These are phyloP conservation scores for Trametes elegans DNA, from an alignment of 768 basidiomycete genomes.

Conservation along the genomic window DNA sequence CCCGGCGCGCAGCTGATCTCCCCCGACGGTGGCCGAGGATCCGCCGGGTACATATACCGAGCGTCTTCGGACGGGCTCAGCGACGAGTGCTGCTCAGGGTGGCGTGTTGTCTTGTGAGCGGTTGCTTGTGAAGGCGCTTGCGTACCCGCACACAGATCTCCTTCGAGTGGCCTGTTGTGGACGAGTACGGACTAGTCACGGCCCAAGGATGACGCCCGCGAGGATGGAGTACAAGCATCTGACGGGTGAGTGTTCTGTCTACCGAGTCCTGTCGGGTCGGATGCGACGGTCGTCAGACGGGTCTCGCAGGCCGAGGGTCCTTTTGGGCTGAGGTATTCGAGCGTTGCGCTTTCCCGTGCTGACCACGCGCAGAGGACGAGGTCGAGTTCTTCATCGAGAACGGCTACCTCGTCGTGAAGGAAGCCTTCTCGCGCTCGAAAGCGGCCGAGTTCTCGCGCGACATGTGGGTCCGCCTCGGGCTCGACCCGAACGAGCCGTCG, in stretches of 20 bases:
- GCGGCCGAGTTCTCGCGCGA: conserved; percentile 48
- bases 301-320: neutral
- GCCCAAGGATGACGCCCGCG: conserved; percentile 12
- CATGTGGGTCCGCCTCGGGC: conserved; percentile 50
- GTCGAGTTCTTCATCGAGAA: conserved; percentile 53
- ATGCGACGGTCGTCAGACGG: neutral
- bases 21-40: neutral
- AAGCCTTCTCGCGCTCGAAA: conserved; percentile 52
- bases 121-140: neutral
- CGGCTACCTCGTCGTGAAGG: conserved; percentile 51
- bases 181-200: neutral
- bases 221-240: conserved; percentile 38
- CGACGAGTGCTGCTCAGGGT: neutral
- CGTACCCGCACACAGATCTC: neutral
- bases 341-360: neutral
- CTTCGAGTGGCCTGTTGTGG: neutral
- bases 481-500: conserved; percentile 51
- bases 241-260: conserved; percentile 30
- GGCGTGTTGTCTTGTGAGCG: neutral
- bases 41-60: conserved; percentile 16
- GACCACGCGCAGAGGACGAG: conserved; percentile 38
- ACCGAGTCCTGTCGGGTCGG: neutral
- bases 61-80: neutral
- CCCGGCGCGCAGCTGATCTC: conserved; percentile 2
- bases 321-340: neutral